phyloP scores from a whole-genome alignment of 2,329 filamentous ascomycete species.

The Coniella lustricola region DNA sequence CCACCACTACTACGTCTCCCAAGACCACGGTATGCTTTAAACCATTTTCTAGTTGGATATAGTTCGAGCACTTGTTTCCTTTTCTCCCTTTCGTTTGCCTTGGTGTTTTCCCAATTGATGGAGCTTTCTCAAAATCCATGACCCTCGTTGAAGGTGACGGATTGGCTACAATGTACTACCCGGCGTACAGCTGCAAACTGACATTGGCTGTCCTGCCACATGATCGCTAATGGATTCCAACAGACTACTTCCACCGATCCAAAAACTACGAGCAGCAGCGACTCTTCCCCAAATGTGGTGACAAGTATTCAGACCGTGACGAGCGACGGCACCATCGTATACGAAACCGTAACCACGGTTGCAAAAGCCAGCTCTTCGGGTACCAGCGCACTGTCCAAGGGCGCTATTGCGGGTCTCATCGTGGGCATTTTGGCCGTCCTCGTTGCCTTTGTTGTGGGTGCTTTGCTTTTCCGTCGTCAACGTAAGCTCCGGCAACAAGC shows the following conservation, averaged over 20 bases:
- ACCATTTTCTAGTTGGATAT: background rate
- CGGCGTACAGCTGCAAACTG: too few relatives aligned
- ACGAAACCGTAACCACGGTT: slow-evolving; percentile 46
- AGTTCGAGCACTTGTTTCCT: too few relatives aligned
- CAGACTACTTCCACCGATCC: slow-evolving; percentile 15
- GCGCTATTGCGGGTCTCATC: slow-evolving; percentile 45
- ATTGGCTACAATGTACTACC: too few relatives aligned
- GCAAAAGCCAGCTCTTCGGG: slow-evolving; percentile 29
- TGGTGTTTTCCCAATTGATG: background rate
- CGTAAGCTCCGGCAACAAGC: slow-evolving; percentile 37
- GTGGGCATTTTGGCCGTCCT: slow-evolving; percentile 36
- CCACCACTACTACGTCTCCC: slow-evolving; percentile 6
- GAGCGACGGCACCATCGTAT: slow-evolving; percentile 38
- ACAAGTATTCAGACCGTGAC: slow-evolving; percentile 46
- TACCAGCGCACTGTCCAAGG: slow-evolving; percentile 32
- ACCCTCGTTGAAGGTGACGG: too few relatives aligned
- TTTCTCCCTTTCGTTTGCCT: background rate
- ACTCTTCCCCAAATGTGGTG: slow-evolving; percentile 23
- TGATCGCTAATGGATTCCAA: slow-evolving; percentile 5
- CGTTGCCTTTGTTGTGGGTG: slow-evolving; percentile 27
- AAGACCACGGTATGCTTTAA: slow-evolving; percentile 8
- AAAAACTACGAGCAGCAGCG: slow-evolving; percentile 20
- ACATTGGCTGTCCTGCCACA: background rate
- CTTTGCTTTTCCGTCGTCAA: slow-evolving; percentile 30
- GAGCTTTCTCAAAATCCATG: too few relatives aligned